A percentile compares a stretch with the other conserved stretches of the same genome.
Conservation (phyloP, 2,329 filamentous ascomycete genomes). For the Huntiella moniliformis region DNA sequence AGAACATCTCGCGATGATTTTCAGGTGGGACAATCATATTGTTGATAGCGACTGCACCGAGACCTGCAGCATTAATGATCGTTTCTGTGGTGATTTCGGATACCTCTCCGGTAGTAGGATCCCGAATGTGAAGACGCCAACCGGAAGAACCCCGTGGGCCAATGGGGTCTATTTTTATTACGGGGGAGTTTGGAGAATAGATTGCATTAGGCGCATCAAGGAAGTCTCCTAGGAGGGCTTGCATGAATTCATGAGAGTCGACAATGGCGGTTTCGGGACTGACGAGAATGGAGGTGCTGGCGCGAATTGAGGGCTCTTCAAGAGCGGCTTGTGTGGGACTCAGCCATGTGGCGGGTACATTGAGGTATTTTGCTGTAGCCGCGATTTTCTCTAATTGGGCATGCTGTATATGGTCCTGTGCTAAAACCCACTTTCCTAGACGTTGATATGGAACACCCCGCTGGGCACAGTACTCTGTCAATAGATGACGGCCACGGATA, state of each 20-base stretch:
- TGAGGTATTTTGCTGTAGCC: conserved; percentile 20
- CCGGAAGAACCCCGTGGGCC: conserved; percentile 31
- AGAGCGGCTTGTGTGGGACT: conserved; percentile 37
- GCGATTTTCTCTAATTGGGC: conserved; percentile 37
- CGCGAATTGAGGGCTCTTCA: conserved; percentile 59
- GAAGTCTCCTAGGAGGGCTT: conserved; percentile 56
- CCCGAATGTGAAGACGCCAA: conserved; percentile 47
- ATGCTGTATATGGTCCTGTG: conserved; percentile 56
- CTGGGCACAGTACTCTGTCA: conserved; percentile 59
- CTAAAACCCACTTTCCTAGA: conserved; percentile 88
- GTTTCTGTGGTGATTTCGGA: conserved; percentile 52
- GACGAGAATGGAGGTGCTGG: conserved; percentile 57
- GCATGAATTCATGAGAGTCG: conserved; percentile 73
- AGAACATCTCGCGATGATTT: conserved; percentile 45
- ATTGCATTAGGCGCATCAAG: conserved; percentile 54
- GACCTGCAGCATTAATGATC: conserved; percentile 70
- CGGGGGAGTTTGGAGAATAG: conserved; percentile 48
- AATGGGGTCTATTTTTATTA: conserved; percentile 37
- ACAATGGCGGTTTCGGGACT: conserved; percentile 76
- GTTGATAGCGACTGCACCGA: conserved; percentile 55
- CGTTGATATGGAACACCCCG: conserved; percentile 51
- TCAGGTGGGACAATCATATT: conserved; percentile 57
- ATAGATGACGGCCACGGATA: conserved; percentile 51
- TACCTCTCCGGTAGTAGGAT: conserved; percentile 25
- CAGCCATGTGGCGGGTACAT: conserved; percentile 57